Conservation (phyloP, 2,329 filamentous ascomycete genomes). For the Calonectria pauciramosa region DNA sequence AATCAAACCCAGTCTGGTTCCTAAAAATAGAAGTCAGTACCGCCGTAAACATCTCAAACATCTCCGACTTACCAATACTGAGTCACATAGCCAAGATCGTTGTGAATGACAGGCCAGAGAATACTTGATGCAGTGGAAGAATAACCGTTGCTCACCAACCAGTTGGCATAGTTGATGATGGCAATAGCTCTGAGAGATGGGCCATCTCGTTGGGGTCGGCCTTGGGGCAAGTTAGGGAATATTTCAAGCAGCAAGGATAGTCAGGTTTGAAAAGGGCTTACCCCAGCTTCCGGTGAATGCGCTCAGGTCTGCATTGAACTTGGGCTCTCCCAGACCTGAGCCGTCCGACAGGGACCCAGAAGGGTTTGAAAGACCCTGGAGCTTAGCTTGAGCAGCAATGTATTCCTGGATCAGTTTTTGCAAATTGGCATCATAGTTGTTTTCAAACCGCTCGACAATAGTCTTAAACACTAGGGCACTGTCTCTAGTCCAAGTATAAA, state of each 20-base stretch:
- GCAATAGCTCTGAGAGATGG: slow-evolving; percentile 82
- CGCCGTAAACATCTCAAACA: too few relatives aligned
- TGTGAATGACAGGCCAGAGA: slow-evolving; percentile 81
- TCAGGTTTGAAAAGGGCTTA: slow-evolving; percentile 28
- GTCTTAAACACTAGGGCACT: slow-evolving; percentile 78
- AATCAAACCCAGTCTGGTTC: slow-evolving; percentile 76
- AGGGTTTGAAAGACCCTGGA: slow-evolving; percentile 78
- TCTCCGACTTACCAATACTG: slow-evolving; percentile 71
- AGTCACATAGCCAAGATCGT: slow-evolving; percentile 81
- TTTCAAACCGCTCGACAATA: slow-evolving; percentile 75
- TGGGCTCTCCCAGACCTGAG: slow-evolving; percentile 77
- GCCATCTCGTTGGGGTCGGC: slow-evolving; percentile 84
- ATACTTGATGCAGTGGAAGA: slow-evolving; percentile 66
- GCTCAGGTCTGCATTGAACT: slow-evolving; percentile 75
- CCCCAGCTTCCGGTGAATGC: slow-evolving; percentile 79
- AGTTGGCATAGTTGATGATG: slow-evolving; percentile 79
- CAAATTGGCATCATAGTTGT: slow-evolving; percentile 69
- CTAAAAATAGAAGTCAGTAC: slow-evolving; percentile 39
- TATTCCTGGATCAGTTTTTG: slow-evolving; percentile 76
- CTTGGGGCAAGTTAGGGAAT: slow-evolving; percentile 42
- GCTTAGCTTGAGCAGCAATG: slow-evolving; percentile 74
- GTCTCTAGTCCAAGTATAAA: slow-evolving; percentile 85
- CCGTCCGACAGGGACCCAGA: slow-evolving; percentile 71
- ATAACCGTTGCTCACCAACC: slow-evolving; percentile 77
- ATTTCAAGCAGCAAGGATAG: not conserved